phyloP scores from a whole-genome alignment of 371 early-diverging fungal genomes.

The Mucor irregularis region DNA sequence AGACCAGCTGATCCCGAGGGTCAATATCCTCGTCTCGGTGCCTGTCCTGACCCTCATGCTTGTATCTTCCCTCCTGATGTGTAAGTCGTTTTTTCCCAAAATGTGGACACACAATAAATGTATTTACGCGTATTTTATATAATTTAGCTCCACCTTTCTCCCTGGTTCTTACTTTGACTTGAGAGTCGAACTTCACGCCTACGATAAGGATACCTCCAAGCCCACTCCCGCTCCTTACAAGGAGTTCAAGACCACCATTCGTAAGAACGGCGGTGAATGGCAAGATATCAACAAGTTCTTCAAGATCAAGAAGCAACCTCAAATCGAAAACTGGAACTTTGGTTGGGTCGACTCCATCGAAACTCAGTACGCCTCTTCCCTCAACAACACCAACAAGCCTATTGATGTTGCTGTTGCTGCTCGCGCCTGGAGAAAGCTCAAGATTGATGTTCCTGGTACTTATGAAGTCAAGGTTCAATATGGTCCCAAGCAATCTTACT shows the following conservation, averaged over 20 bases:
- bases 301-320: slow-evolving; percentile 29
- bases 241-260: slow-evolving; percentile 46
- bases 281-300: slow-evolving; percentile 48
- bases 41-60: slow-evolving; percentile 55
- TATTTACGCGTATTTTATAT: background rate
- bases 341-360: slow-evolving; percentile 54
- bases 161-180: slow-evolving; percentile 60
- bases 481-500: slow-evolving; percentile 34
- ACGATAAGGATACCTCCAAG: slow-evolving; percentile 43
- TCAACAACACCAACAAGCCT: slow-evolving; percentile 36
- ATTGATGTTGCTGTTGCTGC: slow-evolving; percentile 56
- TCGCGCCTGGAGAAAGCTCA: slow-evolving; percentile 58
- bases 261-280: slow-evolving; percentile 45
- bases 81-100: too few species aligned
- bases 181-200: slow-evolving; percentile 62
- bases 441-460: slow-evolving; percentile 57
- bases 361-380: slow-evolving; percentile 30
- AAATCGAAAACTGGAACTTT: slow-evolving; percentile 56
- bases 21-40: slow-evolving; percentile 59
- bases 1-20: slow-evolving; percentile 49
- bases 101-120: too few species aligned
- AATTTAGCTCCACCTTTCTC: slow-evolving; percentile 51
- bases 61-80: slow-evolving; percentile 61
- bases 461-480: slow-evolving; percentile 52
- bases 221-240: slow-evolving; percentile 34